phyloP scores from a whole-genome alignment of 2,329 filamentous ascomycete genomes.

The Xenoacremonium recifei region DNA sequence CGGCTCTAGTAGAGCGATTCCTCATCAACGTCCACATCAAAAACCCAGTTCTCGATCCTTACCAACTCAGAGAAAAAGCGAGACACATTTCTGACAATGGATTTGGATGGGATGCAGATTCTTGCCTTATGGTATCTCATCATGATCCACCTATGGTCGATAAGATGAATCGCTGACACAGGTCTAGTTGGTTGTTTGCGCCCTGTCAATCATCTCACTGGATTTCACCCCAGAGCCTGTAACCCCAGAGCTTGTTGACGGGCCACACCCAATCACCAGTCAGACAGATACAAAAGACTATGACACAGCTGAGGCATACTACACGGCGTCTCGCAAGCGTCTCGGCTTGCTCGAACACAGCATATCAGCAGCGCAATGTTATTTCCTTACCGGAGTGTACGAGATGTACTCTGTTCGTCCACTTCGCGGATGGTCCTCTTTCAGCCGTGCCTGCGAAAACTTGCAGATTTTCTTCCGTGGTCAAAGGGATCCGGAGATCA shows the following conservation, averaged over 20 bases:
- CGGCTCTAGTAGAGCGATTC: constrained; percentile 21
- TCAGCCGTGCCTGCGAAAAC: constrained; percentile 26
- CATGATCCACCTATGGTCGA: background rate
- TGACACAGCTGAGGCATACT: constrained; percentile 21
- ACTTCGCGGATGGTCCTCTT: constrained; percentile 34
- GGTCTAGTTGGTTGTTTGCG: constrained; percentile 17
- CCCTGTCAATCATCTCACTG: constrained; percentile 12
- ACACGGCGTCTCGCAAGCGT: constrained; percentile 22
- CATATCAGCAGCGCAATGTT: constrained; percentile 35
- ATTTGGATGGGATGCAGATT: constrained; percentile 23
- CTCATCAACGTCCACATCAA: constrained; percentile 24
- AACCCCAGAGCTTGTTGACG: background rate
- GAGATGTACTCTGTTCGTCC: constrained; percentile 40
- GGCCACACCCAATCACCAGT: background rate
- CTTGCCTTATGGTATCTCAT: constrained; percentile 17
- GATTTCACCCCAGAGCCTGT: constrained; percentile 1
- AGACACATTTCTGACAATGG: constrained; percentile 20
- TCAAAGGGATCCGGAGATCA: background rate
- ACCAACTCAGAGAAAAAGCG: constrained; percentile 17
- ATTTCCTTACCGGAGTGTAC: constrained; percentile 38
- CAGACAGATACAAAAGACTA: constrained; percentile 1
- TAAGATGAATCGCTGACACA: constrained; percentile 1
- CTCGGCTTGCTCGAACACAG: constrained; percentile 23
- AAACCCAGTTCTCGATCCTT: constrained; percentile 24
- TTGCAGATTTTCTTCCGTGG: constrained; percentile 32